Percentiles rank a stretch among this genome's conserved stretches.
Conservation (phyloP, 495 filamentous ascomycete genomes). For the Daldinia loculata region DNA sequence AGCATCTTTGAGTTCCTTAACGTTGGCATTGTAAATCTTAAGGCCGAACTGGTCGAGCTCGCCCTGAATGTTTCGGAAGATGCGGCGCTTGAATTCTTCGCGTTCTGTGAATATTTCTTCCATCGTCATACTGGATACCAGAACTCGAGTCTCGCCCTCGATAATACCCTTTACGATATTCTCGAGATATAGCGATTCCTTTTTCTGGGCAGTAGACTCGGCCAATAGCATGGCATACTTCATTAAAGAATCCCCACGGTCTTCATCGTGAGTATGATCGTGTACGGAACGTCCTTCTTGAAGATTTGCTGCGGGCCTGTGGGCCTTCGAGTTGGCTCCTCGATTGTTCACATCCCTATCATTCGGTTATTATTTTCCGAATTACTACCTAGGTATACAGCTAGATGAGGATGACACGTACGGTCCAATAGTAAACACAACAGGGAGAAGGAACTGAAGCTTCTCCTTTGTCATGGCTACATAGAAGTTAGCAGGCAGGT, state of each 20-base stretch:
- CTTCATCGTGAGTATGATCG: conserved; percentile 49
- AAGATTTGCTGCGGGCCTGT: neutral
- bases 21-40: conserved; percentile 78
- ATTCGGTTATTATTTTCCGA: conserved; percentile 6
- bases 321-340: conserved; percentile 50
- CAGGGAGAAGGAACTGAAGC: conserved; percentile 77
- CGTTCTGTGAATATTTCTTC: conserved; percentile 85
- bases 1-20: conserved; percentile 84
- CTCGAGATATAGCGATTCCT: conserved; percentile 72
- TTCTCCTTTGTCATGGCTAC: conserved; percentile 84
- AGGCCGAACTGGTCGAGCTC: conserved; percentile 80
- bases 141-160: conserved; percentile 81
- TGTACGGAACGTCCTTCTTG: neutral
- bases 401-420: conserved; percentile 15
- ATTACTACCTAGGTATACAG: too few species aligned
- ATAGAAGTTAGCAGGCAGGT: neutral
- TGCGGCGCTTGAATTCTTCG: conserved; percentile 79
- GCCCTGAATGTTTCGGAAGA: conserved; percentile 78
- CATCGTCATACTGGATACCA: conserved; percentile 85
- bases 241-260: conserved; percentile 64
- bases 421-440: conserved; percentile 87
- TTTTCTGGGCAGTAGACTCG: conserved; percentile 58
- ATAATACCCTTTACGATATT: conserved; percentile 90
- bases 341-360: conserved; percentile 63
- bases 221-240: conserved; percentile 83